Percentiles rank a stretch among this genome's conserved stretches.
phyloP scores from a whole-genome alignment of 2,329 filamentous ascomycete genomes.

The Talaromyces sp. region DNA sequence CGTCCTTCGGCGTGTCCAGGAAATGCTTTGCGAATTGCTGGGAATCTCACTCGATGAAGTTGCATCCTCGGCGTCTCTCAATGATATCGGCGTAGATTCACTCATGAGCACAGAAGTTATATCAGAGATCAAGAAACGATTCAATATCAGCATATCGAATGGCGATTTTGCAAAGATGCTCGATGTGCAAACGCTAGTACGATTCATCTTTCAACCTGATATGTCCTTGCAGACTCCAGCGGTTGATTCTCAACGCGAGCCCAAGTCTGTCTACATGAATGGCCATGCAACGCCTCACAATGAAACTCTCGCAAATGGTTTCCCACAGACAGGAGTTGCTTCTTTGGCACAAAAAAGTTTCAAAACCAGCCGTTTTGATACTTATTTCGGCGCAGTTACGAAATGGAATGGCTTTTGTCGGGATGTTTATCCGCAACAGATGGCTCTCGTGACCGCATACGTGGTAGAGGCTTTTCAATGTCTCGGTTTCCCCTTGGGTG shows the following conservation, averaged over 20 bases:
- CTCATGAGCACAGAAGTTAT: not conserved
- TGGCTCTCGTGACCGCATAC: not conserved
- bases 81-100: constrained; percentile 6
- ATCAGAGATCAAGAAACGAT: not conserved
- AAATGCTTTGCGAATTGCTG: not conserved
- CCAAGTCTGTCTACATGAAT: not conserved
- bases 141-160: not conserved
- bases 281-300: not conserved
- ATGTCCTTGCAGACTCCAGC: not conserved
- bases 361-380: too few relatives aligned
- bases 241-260: not conserved
- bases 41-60: not conserved
- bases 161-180: not conserved
- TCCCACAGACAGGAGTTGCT: not conserved
- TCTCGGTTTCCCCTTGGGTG: not conserved
- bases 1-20: not conserved
- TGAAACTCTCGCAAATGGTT: not conserved
- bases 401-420: not conserved
- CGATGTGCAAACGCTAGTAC: too few relatives aligned
- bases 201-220: too few relatives aligned
- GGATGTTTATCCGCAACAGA: not conserved
- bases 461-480: not conserved
- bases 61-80: not conserved
- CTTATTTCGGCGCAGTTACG: not conserved
- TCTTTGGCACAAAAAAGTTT: not conserved